Evolutionary conservation across 306 rosid species (phyloP).

Genomic region (Rosa multiflora): DNA sequence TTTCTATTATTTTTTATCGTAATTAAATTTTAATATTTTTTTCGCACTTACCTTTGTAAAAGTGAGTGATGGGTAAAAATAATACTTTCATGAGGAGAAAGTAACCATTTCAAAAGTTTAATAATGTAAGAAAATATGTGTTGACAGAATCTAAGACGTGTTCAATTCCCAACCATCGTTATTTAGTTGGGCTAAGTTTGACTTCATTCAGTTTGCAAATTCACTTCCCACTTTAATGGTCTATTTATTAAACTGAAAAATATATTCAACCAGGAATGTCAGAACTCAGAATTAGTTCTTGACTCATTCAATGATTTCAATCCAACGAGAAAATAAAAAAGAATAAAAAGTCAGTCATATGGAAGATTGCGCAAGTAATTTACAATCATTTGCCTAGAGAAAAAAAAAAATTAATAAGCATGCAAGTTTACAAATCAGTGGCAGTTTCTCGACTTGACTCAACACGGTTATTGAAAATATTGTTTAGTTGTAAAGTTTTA

Average conservation of each 20-base stretch:
- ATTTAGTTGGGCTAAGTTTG: not conserved
- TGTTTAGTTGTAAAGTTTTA: too few species aligned
- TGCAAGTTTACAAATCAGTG: too few species aligned
- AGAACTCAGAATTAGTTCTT: not conserved
- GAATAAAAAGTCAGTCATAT: not conserved
- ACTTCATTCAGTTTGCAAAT: not conserved
- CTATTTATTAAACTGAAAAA: not conserved
- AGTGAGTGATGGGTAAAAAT: not conserved
- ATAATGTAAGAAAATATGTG: not conserved
- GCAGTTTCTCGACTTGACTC: too few species aligned
- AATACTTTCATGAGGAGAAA: not conserved
- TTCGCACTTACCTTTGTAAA: not conserved
- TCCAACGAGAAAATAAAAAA: not conserved
- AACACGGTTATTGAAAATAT: too few species aligned
- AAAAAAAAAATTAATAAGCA: not conserved
- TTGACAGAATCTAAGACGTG: slow-evolving; percentile 7
- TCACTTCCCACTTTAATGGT: not conserved
- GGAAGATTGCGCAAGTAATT: not conserved
- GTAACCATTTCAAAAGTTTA: not conserved
- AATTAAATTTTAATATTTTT: not conserved
- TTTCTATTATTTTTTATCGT: not conserved
- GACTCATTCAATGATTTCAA: not conserved
- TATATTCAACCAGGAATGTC: not conserved
- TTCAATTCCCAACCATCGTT: not conserved
- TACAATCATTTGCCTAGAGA: not conserved